Base-by-base conservation (phyloP, 129 eudicot genomes). In the Tanacetum coccineum region DNA sequence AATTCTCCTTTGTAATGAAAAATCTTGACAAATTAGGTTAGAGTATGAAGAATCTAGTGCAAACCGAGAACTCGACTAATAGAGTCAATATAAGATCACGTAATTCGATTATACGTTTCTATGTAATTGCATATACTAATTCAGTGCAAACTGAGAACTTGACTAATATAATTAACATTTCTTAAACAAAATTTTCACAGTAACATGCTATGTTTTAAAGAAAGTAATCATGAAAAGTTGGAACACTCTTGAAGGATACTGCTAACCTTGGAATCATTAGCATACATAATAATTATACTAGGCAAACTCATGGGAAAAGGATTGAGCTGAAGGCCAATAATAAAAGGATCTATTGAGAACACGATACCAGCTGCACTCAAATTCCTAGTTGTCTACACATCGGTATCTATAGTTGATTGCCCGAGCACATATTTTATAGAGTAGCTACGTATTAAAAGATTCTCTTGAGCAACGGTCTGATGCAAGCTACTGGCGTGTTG, bases 321-420 rank as follows among this genome's bases (percentile, higher is more conserved):
- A 72, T 94, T 94, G 39, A 94, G 93, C 85, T 94, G 99, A 81
- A 89, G 89, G 66, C 97, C 99, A 20, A 94, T 77, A 58, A 89
- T 87, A 69, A 89, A 94, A 64, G 99, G 99, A 80, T 94, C 99
- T 97, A 94, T 78, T 82, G 81, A 81, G 76, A 94, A 94, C 49
- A 89, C 95, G 53, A 94, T 85, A 54, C 99, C 99, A 64, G 87
- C 88, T 18, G 99, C 99, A 74, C 95, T 84, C 60, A 94, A 87
- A 75, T 89, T 89, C 46, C 74, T 79, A 13, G 97, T 94, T 3
- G 97, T 89, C 59, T 83, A 81, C 21, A 94, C 40, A 28, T 95
- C 95, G 22, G 80, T 90, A 78, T 78, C 83, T 76, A 89, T 87
- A 54, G 97, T 86, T 21, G 99, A 94, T 54, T 87, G 83, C 62